Percentiles rank a stretch among this genome's conserved stretches.
Conservation (phyloP, 2,329 filamentous ascomycete genomes). For the Arthrobotrys sphaeroides region DNA sequence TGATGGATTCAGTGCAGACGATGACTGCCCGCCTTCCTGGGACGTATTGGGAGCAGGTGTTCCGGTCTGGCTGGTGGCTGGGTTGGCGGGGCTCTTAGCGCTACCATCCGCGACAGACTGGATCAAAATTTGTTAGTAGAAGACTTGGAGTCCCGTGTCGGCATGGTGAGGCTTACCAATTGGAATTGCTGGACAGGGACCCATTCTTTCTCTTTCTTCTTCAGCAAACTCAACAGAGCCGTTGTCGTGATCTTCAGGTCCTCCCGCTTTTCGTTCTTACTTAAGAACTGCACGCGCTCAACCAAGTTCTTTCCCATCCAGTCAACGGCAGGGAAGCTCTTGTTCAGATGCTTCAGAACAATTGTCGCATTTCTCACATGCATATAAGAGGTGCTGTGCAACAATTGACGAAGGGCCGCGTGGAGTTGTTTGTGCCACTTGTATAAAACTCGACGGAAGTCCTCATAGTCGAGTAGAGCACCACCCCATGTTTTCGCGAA, state of each 20-base stretch:
- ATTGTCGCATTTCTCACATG: conserved; percentile 96
- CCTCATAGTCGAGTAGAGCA: conserved; percentile 80
- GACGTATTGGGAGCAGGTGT: conserved; percentile 42
- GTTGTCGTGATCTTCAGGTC: conserved; percentile 58
- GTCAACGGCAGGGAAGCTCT: conserved; percentile 86
- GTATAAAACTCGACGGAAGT: conserved; percentile 84
- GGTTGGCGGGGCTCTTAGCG: conserved; percentile 43
- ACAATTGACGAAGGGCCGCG: conserved; percentile 79
- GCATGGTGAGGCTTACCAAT: conserved; percentile 54
- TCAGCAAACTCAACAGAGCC: conserved; percentile 57
- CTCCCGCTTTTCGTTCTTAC: conserved; percentile 58
- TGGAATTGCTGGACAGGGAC: conserved; percentile 57
- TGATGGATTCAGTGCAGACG: conserved; percentile 13
- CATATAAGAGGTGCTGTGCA: conserved; percentile 87
- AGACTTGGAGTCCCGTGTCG: neutral
- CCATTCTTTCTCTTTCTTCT: conserved; percentile 57
- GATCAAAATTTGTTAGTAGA: conserved; percentile 19
- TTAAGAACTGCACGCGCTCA: conserved; percentile 57
- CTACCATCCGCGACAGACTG: conserved; percentile 51
- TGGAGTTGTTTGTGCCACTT: conserved; percentile 89
- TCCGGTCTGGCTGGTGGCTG: conserved; percentile 34
- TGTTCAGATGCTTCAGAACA: conserved; percentile 80
- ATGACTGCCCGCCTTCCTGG: conserved; percentile 18
- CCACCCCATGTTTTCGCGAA: conserved; percentile 71
- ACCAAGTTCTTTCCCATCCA: conserved; percentile 74